Evolutionary conservation across 1,139 yeast species (phyloP), one percentile per base, ranked within the genome.

Genomic region (Insectozyma bohioensis): DNA sequence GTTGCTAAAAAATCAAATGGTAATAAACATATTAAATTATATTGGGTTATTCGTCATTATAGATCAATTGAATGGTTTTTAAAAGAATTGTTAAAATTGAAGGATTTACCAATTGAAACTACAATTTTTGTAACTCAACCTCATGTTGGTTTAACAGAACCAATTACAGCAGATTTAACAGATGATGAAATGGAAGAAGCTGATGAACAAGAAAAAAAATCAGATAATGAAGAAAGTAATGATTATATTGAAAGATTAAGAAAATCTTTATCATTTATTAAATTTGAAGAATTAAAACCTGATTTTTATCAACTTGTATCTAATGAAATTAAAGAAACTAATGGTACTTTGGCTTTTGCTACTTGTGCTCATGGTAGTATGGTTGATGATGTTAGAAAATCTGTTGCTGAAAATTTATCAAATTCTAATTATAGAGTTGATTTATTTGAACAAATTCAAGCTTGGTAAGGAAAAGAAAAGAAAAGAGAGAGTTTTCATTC

Each of bases 61-160:
- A 59, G 61, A 35, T 64, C 76, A 4, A 47, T 78, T 32, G 73
- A 69, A 42, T 75, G 83, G 80, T 74, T 66, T 49, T 56, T 52
- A 34, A 67, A 58, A 24, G 81, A 72, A 51, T 54, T 71, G 30
- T 26, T 27, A 12, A 47, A 51, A 24, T 48, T 64, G 28, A 46
- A 51, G 15, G 40, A 44, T 20, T 42, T 53, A 16, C 39, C 23
- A 13, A 48, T 61, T 18, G 48, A 61, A 42, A 42, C 63, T 28
- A 36, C 61, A 29, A 48, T 72, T 4, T 71, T 63, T 40, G 62
- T 72, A 26, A 65, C 76, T 3, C 56, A 58, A 29, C 63, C 63
- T 24, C 35, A 35, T 22, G 35, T 38, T 18, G 41, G 48, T 15
- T 40, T 42, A 27, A 28, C 38, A 11, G 35, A 33, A 26, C 43